Base-by-base conservation (phyloP, 106 monocot species). In the Dioscorea zingiberensis region DNA sequence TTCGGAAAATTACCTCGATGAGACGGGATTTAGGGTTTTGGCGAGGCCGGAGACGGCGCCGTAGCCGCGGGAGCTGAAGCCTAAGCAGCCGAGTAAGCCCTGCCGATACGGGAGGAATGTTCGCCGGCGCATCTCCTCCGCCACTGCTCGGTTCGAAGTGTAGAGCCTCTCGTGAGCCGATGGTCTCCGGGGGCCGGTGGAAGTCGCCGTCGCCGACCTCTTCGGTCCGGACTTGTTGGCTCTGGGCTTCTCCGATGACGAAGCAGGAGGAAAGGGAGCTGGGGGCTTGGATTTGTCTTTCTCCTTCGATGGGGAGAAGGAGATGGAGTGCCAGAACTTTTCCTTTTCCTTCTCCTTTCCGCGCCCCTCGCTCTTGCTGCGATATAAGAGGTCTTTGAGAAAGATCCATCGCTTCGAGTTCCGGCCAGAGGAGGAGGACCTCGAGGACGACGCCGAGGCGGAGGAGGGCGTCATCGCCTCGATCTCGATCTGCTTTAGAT, bases 91-190 rank as follows among this genome's bases (percentile, higher is more conserved):
- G 28, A 97, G 83, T 27, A 97, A 75, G 13, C 97, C 97, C 68
- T 92, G 97, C 45, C 92, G 73, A 75, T 97, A 97, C 2, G 97
- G 97, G 2, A 97, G 75, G 74, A 88, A 97, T 3, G 97, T 97
- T 60, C 78, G 78, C 79, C 77, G 80, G 70, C 84, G 54, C 91
- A 92, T 83, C 81, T 92, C 97, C 77, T 97, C 97, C 27, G 92
- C 78, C 75, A 88, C 88, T 47, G 91, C 97, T 9, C 97, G 74
- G 70, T 97, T 97, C 68, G 79, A 72, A 25, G 87, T 82, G 88
- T 97, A 97, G 29, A 76, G 92, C 77, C 81, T 59, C 79, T 92
- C 97, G 81, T 92, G 91, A n/a, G 97, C 60, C 46, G 95, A 83
- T n/a, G 82, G 83, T 28, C 9, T 53, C 21, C 13, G 46, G 24